A percentile compares a stretch with the other conserved stretches of the same genome.
Conservation (phyloP, 495 filamentous ascomycete species). For the Aspergillus egyptiacus region DNA sequence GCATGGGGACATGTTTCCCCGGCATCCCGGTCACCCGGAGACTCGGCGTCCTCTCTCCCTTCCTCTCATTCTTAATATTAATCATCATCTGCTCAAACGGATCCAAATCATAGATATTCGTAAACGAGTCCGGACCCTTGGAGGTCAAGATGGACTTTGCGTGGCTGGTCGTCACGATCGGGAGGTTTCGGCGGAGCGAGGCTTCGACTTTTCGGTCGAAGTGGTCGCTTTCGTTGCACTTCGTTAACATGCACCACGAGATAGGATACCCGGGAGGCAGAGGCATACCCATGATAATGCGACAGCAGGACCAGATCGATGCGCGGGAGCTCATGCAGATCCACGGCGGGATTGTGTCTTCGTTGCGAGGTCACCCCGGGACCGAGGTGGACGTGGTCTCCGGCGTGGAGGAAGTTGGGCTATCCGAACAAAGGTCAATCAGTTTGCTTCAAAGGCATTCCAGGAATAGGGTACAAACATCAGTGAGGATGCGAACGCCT, state of each 20-base stretch:
- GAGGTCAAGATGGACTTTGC: constrained; percentile 47
- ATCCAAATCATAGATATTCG: constrained; percentile 46
- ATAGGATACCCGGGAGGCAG: not conserved
- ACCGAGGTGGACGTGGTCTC: constrained; percentile 62
- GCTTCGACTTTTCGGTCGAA: constrained; percentile 60
- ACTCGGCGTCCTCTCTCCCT: not conserved
- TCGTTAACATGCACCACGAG: no score
- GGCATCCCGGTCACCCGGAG: constrained; percentile 62
- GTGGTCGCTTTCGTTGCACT: constrained; percentile 42
- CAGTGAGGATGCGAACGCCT: constrained; percentile 59
- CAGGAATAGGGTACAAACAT: constrained; percentile 31
- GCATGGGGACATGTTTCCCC: constrained; percentile 61
- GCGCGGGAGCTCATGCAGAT: constrained; percentile 54
- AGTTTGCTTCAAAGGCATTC: not conserved
- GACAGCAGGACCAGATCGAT: constrained; percentile 58
- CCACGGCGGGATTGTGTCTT: constrained; percentile 53
- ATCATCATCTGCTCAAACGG: constrained; percentile 51
- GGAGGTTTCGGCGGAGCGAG: constrained; percentile 49
- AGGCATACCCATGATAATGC: constrained; percentile 54
- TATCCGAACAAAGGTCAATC: no score
- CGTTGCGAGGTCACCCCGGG: constrained; percentile 52
- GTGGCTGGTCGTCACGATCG: constrained; percentile 62
- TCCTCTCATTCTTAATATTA: constrained; percentile 28
- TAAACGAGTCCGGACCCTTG: constrained; percentile 46
- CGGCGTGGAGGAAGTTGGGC: constrained; percentile 65